phyloP scores from a whole-genome alignment of 2,329 filamentous ascomycete genomes.

The Microdochium trichocladiopsis region DNA sequence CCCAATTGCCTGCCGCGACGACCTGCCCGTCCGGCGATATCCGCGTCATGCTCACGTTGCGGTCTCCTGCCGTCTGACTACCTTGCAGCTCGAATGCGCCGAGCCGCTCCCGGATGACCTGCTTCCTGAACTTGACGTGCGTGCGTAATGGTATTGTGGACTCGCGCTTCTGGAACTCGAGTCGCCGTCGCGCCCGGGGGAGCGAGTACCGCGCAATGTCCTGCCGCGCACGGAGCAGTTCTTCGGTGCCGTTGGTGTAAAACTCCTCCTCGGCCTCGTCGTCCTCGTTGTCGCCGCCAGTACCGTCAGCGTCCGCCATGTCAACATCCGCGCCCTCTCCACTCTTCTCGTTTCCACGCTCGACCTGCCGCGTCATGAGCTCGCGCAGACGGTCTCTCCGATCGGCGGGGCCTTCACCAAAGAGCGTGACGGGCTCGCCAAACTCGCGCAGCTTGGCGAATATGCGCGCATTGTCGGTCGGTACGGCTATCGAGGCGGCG shows the following conservation, averaged over 20 bases:
- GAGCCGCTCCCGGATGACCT: slow-evolving; percentile 69
- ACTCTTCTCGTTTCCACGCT: slow-evolving; percentile 43
- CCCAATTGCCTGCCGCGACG: slow-evolving; percentile 89
- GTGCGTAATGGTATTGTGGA: slow-evolving; percentile 77
- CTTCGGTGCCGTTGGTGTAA: slow-evolving; percentile 75
- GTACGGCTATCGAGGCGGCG: slow-evolving; percentile 82
- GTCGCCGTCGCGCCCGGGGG: slow-evolving; percentile 69
- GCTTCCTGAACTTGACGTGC: slow-evolving; percentile 88
- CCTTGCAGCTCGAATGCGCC: slow-evolving; percentile 84
- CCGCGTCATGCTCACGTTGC: slow-evolving; percentile 85
- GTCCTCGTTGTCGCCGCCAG: slow-evolving; percentile 49
- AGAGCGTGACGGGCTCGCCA: slow-evolving; percentile 90
- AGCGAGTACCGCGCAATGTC: slow-evolving; percentile 79
- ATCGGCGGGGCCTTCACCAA: slow-evolving; percentile 83
- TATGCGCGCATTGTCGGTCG: slow-evolving; percentile 86
- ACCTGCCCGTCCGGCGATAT: slow-evolving; percentile 81
- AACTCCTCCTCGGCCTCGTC: slow-evolving; percentile 87
- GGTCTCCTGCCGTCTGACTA: slow-evolving; percentile 85
- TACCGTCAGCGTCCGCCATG: slow-evolving; percentile 44
- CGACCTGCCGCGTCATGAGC: slow-evolving; percentile 66
- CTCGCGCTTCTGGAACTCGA: slow-evolving; percentile 73
- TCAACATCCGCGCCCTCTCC: slow-evolving; percentile 41
- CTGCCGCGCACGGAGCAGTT: slow-evolving; percentile 68
- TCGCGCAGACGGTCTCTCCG: slow-evolving; percentile 80
- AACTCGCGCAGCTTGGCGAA: slow-evolving; percentile 74